These are phyloP conservation scores for Mycena kentingensis DNA, from an alignment of 768 basidiomycete species.

Conservation along the genomic window DNA sequence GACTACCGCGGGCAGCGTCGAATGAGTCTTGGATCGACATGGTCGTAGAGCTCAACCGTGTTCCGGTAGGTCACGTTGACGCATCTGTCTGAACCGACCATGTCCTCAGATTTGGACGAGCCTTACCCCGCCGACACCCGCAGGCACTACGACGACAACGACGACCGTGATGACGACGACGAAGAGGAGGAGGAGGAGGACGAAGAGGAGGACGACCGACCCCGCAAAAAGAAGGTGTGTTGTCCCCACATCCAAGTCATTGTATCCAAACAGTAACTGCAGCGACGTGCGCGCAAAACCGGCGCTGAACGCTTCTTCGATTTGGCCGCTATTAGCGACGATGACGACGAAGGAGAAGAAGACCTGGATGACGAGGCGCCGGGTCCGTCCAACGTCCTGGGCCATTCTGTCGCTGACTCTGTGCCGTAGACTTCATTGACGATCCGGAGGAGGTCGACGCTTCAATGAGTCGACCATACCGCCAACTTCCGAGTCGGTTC, in stretches of 20 bases:
- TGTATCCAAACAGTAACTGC: too few relatives aligned
- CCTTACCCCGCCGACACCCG: background rate
- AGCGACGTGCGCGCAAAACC: constrained; percentile 69
- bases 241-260: constrained; percentile 16
- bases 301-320: constrained; percentile 86
- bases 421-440: constrained; percentile 67
- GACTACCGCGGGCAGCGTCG: constrained; percentile 40
- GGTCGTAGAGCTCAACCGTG: constrained; percentile 26
- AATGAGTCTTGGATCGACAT: constrained; percentile 40
- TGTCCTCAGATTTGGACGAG: constrained; percentile 9
- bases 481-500: constrained; percentile 66
- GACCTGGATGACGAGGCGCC: constrained; percentile 71
- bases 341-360: constrained; percentile 93
- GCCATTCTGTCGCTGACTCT: constrained; percentile 3
- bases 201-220: constrained; percentile 37
- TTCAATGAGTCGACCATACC: constrained; percentile 59
- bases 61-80: too few relatives aligned
- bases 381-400: constrained; percentile 35
- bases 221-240: constrained; percentile 43
- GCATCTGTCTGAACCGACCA: constrained; percentile 5
- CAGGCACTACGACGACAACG: constrained; percentile 21
- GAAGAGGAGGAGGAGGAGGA: constrained; percentile 29
- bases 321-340: constrained; percentile 94
- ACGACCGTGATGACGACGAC: constrained; percentile 34
- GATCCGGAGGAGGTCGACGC: constrained; percentile 71